Conservation (phyloP, 73 alveolate species). For the Blepharisma japonicum region DNA sequence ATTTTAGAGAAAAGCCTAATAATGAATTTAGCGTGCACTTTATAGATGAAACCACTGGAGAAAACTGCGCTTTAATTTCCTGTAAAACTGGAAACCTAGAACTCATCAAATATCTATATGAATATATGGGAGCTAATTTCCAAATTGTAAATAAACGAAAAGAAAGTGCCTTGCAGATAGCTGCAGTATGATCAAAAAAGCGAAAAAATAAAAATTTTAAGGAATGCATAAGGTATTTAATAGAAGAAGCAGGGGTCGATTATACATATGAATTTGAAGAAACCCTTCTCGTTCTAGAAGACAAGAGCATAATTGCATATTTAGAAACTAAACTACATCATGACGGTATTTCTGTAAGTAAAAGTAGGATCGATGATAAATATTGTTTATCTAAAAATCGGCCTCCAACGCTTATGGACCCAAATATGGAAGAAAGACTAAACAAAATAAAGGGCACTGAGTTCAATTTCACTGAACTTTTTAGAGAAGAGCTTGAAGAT, state of each 20-base stretch:
- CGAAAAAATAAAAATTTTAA: not conserved
- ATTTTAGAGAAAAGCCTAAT: not conserved
- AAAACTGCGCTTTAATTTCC: conserved; percentile 17
- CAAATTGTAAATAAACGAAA: conserved; percentile 10
- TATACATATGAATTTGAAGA: conserved; percentile 12
- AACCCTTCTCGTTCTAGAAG: not conserved
- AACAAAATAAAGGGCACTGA: not conserved
- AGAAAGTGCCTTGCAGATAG: conserved; percentile 12
- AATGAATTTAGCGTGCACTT: not conserved
- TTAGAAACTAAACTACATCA: not conserved
- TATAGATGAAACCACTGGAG: conserved; percentile 8
- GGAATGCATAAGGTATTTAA: not conserved
- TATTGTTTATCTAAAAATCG: not conserved
- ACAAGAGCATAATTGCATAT: not conserved
- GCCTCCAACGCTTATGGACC: not conserved
- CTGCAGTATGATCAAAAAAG: conserved; percentile 10
- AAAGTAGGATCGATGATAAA: conserved; percentile 1
- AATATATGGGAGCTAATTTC: not conserved
- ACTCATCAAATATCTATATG: not conserved
- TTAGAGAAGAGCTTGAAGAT: conserved; percentile 5
- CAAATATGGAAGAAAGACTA: not conserved
- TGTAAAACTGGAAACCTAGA: conserved; percentile 5
- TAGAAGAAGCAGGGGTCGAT: not conserved
- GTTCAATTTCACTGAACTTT: not conserved
- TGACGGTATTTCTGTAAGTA: not conserved